Conservation (phyloP, 768 basidiomycete genomes). For the Udeniomyces megalosporus region DNA sequence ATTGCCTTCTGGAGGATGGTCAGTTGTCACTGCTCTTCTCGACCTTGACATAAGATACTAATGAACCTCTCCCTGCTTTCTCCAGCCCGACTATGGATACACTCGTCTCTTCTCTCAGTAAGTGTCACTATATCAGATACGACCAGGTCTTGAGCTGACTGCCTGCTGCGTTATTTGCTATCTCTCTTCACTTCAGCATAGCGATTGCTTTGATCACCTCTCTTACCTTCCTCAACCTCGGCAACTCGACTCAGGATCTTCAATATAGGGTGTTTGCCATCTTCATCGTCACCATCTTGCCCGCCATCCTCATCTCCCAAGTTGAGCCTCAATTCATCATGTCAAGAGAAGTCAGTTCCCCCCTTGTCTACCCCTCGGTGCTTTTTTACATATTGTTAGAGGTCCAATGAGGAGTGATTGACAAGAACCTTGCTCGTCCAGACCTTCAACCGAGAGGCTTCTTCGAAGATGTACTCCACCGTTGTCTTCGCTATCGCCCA, state of each 20-base stretch:
- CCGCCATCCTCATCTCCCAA: slow-evolving; percentile 61
- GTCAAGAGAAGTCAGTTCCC: too few species aligned
- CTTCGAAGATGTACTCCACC: slow-evolving; percentile 61
- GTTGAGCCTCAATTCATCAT: slow-evolving; percentile 70
- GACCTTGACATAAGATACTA: background rate
- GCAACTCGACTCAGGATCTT: slow-evolving; percentile 46
- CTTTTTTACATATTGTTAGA: too few species aligned
- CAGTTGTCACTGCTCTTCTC: background rate
- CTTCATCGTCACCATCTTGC: slow-evolving; percentile 39
- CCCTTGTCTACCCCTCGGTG: too few species aligned
- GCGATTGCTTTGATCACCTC: slow-evolving; percentile 39
- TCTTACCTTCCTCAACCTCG: slow-evolving; percentile 62
- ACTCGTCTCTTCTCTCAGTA: slow-evolving; percentile 49
- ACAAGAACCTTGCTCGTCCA: slow-evolving; percentile 15
- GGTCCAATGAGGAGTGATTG: too few species aligned
- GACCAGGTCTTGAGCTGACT: too few species aligned
- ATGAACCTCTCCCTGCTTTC: background rate
- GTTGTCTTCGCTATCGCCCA: slow-evolving; percentile 65
- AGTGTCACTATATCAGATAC: too few species aligned
- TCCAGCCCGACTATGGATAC: slow-evolving; percentile 64
- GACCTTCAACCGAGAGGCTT: slow-evolving; percentile 42
- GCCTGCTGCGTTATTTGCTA: too few species aligned
- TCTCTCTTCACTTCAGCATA: slow-evolving; percentile 20
- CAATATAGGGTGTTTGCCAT: slow-evolving; percentile 69
- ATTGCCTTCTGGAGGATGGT: slow-evolving; percentile 55